Conservation (phyloP, 192 early-diverging fungal species). For the Rhizophagus sp. region DNA sequence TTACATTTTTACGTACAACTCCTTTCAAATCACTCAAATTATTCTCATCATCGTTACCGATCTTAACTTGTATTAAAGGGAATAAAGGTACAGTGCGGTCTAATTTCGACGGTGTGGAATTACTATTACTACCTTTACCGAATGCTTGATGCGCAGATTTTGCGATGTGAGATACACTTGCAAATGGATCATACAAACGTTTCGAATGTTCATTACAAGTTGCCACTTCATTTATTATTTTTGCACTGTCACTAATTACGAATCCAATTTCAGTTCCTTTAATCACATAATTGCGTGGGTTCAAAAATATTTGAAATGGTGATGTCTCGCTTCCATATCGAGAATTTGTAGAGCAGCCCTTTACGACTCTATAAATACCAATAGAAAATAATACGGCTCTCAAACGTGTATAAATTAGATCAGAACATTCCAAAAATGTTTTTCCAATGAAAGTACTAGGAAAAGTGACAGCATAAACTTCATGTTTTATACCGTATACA, state of each 20-base stretch:
- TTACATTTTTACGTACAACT: neutral
- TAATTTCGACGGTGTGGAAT: too few relatives aligned
- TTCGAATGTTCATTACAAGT: conserved; percentile 4
- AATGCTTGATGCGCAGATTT: neutral
- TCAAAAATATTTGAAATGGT: conserved; percentile 38
- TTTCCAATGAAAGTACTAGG: conserved; percentile 46
- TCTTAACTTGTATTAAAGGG: too few relatives aligned
- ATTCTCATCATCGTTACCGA: too few relatives aligned
- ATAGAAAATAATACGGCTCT: conserved; percentile 62
- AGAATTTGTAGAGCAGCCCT: neutral
- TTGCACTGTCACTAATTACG: conserved; percentile 40
- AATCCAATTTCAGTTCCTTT: conserved; percentile 65
- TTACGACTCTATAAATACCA: conserved; percentile 29
- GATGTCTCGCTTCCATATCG: neutral
- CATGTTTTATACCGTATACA: conserved; percentile 57
- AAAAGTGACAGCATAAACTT: conserved; percentile 63
- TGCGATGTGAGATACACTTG: neutral
- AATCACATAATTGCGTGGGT: conserved; percentile 58
- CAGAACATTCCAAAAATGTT: conserved; percentile 57
- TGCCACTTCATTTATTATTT: conserved; percentile 10
- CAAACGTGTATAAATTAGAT: conserved; percentile 57
- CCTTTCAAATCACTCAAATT: neutral
- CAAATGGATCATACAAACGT: neutral
- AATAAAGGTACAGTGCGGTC: too few relatives aligned
- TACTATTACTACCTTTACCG: too few relatives aligned